Evolutionary conservation across 257 asterid genomes (phyloP), one percentile per base, ranked within the genome.

Genomic region (Orobanche coerulescens): DNA sequence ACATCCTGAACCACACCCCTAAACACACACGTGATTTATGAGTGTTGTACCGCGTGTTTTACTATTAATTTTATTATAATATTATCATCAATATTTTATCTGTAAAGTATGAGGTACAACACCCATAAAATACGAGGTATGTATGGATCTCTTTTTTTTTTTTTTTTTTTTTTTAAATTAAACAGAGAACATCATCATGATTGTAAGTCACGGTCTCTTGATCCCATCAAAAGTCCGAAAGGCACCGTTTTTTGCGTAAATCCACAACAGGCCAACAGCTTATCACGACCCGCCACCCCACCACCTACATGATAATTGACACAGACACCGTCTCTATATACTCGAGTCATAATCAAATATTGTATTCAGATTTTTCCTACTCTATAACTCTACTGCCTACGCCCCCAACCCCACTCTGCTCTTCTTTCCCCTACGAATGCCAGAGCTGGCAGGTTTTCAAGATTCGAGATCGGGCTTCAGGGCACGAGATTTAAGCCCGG

Each of bases 401-500:
- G n/a, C 44, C 44, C 8, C 44, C 3, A 9, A 2, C 5, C 22
- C 64, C 31, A 40, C 25, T 5, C 6, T 6, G n/a, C 47, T 31
- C 6, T 25, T 62, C 74, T 8, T 47, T 10, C 49, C 64, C 55
- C 59, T 48, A 25, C 60, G 37, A 76, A 78, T 77, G 93, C 73
- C 86, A 48, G 78, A 81, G 73, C 23, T 62, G 77, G 54, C 10
- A 28, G 83, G 75, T 42, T 71, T 75, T 55, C 80, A 71, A 68
- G 84, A 81, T 60, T 65, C 57, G 72, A 66, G 79, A 67, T 71
- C 81, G 80, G 83, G 84, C 78, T 66, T 76, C 57, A 59, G 85
- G 56, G 78, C 71, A 71, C 83, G 97, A 13, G 95, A 88, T 64
- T 16, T 79, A 3, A 92, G 98, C 84, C 94, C 94, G 36, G 94